Evolutionary conservation across 1,284 basidiomycete species (phyloP), one percentile per base, ranked within the genome.

Genomic region (Xanthoconium separans): DNA sequence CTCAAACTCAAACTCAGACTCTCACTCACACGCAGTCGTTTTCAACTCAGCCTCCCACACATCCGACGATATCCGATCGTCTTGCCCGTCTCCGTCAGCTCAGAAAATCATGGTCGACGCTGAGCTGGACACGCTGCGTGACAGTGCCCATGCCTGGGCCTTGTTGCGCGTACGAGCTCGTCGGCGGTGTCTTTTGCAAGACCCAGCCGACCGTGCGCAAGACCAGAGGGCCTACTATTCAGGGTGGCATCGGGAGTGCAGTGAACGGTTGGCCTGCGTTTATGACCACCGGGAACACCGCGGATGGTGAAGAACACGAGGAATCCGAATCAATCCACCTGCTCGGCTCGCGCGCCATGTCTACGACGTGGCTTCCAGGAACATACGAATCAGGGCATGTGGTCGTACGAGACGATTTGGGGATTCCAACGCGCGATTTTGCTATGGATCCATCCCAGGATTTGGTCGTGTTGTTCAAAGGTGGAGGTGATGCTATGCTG

Each of bases 371-470:
- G 65, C 69, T 83, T 1, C 82, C 79, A 2, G 34, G 36, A 1
- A 43, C 60, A 13, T 43, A 50, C 1, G 43, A 59, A 11, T 36
- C 6, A 13, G 1, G 61, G 55, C 13, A 9, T 20, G 50, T 51
- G 37, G 44, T 73, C 13, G 63, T 71, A 2, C 59, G 69, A 20
- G 65, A 75, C 1, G 74, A 81, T 41, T 40, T 82, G 1, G 77
- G 75, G 1, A 51, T 83, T 7, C 53, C 66, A 12, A 72, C 76
- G 39, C 70, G 79, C 40, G 83, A 85, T 61, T 84, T 86, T 55
- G 83, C 80, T 0, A 78, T 84, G n/a, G 84, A 85, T 58, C 83
- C 84, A 0, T 76, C 79, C 1, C 83, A 84, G 61, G 81, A 85
- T 59, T 60, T 86, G 44, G 70, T 86, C 40, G 75, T 77, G 2